These are phyloP conservation scores for Chlamydomonas incerta DNA, from an alignment of 139 green algal species.

Conservation along the genomic window DNA sequence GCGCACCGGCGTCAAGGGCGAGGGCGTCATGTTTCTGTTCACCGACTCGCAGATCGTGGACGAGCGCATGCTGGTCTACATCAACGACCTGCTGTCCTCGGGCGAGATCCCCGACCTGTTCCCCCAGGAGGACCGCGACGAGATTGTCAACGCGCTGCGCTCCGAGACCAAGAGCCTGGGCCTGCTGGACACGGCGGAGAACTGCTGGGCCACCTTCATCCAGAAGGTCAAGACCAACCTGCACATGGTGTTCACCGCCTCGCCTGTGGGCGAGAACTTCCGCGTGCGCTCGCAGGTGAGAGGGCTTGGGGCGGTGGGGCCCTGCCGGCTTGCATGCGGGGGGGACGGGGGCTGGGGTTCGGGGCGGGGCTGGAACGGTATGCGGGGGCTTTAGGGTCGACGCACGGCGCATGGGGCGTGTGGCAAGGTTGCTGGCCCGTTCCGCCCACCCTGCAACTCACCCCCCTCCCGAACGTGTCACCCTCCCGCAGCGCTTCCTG, in stretches of 20 bases:
- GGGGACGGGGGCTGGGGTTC: no score
- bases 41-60: slow-evolving; percentile 86
- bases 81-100: slow-evolving; percentile 90
- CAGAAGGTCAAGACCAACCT: slow-evolving; percentile 82
- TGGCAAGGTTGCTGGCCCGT: no score
- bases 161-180: slow-evolving; percentile 85
- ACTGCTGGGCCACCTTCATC: slow-evolving; percentile 90
- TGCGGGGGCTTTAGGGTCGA: no score
- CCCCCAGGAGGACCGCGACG: slow-evolving; percentile 88
- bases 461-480: background rate
- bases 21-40: slow-evolving; percentile 91
- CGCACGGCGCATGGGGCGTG: no score
- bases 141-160: slow-evolving; percentile 90
- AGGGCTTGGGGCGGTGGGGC: no score
- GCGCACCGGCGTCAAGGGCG: slow-evolving; percentile 83
- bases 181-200: slow-evolving; percentile 84
- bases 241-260: slow-evolving; percentile 90
- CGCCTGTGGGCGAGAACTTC: slow-evolving; percentile 92
- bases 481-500: slow-evolving; percentile 79
- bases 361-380: no score
- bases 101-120: slow-evolving; percentile 93
- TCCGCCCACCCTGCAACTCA: no score
- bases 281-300: slow-evolving; percentile 68
- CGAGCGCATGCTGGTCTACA: slow-evolving; percentile 89
- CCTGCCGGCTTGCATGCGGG: no score